Conservation (phyloP, 495 filamentous ascomycete species). For the Aspergillus heteromorphus region DNA sequence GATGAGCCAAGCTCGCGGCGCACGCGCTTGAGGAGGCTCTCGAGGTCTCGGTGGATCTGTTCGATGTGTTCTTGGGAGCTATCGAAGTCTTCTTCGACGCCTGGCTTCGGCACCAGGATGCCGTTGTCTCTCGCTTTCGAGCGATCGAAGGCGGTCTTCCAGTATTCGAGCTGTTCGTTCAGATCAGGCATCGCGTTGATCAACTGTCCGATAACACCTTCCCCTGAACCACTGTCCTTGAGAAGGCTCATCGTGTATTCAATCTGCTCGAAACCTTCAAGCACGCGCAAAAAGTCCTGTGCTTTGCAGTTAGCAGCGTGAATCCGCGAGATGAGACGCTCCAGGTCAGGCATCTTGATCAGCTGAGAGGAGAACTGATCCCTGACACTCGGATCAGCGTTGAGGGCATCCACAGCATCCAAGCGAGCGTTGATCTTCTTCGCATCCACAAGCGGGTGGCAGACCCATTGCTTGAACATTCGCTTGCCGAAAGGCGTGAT, state of each 20-base stretch:
- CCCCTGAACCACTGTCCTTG: constrained; percentile 59
- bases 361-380: constrained; percentile 82
- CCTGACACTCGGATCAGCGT: constrained; percentile 69
- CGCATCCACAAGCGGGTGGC: constrained; percentile 85
- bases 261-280: constrained; percentile 97
- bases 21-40: constrained; percentile 63
- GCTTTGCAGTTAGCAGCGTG: constrained; percentile 85
- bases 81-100: constrained; percentile 92
- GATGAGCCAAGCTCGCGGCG: constrained; percentile 60
- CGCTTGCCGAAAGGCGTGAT: constrained; percentile 97
- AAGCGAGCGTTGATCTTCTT: constrained; percentile 87
- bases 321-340: constrained; percentile 88
- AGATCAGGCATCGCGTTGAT: constrained; percentile 83
- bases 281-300: constrained; percentile 86
- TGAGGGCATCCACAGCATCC: constrained; percentile 91
- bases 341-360: constrained; percentile 87
- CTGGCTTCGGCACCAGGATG: constrained; percentile 77
- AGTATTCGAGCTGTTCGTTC: constrained; percentile 62
- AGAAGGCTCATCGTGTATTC: constrained; percentile 83
- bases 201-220: constrained; percentile 79
- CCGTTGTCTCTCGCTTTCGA: constrained; percentile 69
- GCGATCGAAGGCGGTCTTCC: constrained; percentile 92
- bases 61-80: constrained; percentile 72
- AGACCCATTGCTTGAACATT: constrained; percentile 95
- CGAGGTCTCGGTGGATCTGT: constrained; percentile 63